phyloP scores from a whole-genome alignment of 768 basidiomycete species.

The Pulveroboletus sp. region DNA sequence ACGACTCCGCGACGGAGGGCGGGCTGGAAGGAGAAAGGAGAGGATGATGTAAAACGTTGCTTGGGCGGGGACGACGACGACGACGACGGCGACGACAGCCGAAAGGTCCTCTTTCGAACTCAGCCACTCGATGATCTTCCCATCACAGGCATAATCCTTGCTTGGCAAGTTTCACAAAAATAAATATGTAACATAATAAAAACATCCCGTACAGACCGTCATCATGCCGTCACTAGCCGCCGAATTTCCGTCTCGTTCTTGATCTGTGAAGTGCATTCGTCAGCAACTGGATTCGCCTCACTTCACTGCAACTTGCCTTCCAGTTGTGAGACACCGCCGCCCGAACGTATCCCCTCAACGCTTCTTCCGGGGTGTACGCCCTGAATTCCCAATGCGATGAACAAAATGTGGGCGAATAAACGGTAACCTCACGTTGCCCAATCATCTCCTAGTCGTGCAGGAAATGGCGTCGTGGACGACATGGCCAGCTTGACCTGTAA shows the following conservation, averaged over 20 bases:
- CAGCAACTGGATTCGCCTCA: background rate
- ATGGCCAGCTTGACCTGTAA: slow-evolving; percentile 69
- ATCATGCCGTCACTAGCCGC: slow-evolving; percentile 13
- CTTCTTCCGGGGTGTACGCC: slow-evolving; percentile 50
- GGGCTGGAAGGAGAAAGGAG: slow-evolving; percentile 20
- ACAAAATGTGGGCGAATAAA: background rate
- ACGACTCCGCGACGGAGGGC: slow-evolving; percentile 25
- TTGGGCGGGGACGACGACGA: slow-evolving; percentile 2
- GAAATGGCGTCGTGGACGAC: slow-evolving; percentile 60
- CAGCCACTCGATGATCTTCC: slow-evolving; percentile 10
- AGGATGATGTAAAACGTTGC: slow-evolving; percentile 2
- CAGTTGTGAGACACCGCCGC: slow-evolving; percentile 64
- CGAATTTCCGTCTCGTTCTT: slow-evolving; percentile 17
- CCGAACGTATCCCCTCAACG: slow-evolving; percentile 58
- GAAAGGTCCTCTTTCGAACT: slow-evolving; percentile 25
- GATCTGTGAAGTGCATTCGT: slow-evolving; percentile 17
- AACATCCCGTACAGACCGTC: background rate
- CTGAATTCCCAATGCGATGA: no score
- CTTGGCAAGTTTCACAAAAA: slow-evolving; percentile 3
- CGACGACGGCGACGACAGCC: slow-evolving; percentile 6
- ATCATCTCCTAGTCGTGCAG: slow-evolving; percentile 48
- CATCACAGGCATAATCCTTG: background rate
- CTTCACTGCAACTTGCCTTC: slow-evolving; percentile 38
- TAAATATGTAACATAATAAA: background rate
- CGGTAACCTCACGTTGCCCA: slow-evolving; percentile 43